Percentiles rank a stretch among this genome's conserved stretches.
Evolutionary conservation across 208 protist genomes (phyloP).

Genomic region (Acanthamoeba polyphaga): DNA sequence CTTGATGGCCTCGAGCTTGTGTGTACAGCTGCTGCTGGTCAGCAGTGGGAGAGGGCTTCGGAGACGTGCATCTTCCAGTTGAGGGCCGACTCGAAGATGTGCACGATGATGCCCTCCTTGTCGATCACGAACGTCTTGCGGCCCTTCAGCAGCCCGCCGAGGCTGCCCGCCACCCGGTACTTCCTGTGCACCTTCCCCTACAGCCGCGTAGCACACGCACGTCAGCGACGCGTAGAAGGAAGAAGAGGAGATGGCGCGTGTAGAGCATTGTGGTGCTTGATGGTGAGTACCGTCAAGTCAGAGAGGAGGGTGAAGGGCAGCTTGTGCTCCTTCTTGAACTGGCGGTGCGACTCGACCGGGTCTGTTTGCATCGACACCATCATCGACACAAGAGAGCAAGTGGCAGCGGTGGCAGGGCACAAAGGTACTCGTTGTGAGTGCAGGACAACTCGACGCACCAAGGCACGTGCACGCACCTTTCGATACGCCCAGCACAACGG

Average conservation of each 20-base stretch:
- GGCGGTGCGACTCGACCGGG: conserved; percentile 37
- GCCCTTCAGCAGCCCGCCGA: conserved; percentile 37
- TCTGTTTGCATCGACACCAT: neutral
- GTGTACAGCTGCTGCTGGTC: neutral
- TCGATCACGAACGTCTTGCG: conserved; percentile 63
- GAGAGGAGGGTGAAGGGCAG: conserved; percentile 32
- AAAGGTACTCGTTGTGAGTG: too few species aligned
- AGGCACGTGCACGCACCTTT: neutral
- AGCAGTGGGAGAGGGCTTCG: conserved; percentile 62
- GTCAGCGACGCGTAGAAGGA: neutral
- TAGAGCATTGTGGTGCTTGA: too few species aligned
- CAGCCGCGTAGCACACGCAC: neutral
- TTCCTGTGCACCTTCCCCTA: conserved; percentile 27
- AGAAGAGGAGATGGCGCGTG: too few species aligned
- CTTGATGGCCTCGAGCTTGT: neutral
- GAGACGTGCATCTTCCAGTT: conserved; percentile 67
- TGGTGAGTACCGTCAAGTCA: neutral
- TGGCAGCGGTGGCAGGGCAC: neutral
- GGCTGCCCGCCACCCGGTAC: neutral
- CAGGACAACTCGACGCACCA: too few species aligned
- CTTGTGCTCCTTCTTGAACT: neutral
- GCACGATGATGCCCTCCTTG: neutral
- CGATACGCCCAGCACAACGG: conserved; percentile 18
- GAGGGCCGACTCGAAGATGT: conserved; percentile 27
- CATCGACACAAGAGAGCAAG: neutral